A percentile compares a stretch with the other conserved stretches of the same genome.
These are phyloP conservation scores for Drechslera avenae DNA, from an alignment of 2,329 filamentous ascomycete genomes.

Conservation along the genomic window DNA sequence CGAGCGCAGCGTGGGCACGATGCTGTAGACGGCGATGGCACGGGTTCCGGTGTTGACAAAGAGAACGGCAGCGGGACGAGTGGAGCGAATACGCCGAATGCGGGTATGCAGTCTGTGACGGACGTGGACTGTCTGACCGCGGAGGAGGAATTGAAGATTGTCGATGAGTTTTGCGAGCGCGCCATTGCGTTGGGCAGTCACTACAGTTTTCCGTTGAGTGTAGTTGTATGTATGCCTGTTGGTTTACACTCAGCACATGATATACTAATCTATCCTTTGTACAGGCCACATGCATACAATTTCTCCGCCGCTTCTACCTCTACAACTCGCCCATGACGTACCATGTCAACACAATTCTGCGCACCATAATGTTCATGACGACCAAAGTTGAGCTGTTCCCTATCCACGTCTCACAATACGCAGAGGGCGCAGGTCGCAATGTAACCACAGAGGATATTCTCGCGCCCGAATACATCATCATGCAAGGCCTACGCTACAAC, in stretches of 20 bases:
- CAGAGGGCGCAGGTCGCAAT: constrained; percentile 49
- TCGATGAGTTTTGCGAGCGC: constrained; percentile 76
- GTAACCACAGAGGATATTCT: constrained; percentile 79
- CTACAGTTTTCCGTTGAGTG: constrained; percentile 64
- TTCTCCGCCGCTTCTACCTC: constrained; percentile 92
- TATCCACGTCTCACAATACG: constrained; percentile 67
- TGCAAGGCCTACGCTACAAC: constrained; percentile 89
- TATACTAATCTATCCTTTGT: background rate
- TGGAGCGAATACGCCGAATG: constrained; percentile 40
- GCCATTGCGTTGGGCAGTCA: constrained; percentile 62
- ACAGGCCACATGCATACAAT: constrained; percentile 83
- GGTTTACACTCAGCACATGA: no score
- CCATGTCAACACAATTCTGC: constrained; percentile 84
- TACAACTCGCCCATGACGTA: constrained; percentile 97
- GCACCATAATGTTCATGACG: constrained; percentile 89
- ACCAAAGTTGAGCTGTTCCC: constrained; percentile 91
- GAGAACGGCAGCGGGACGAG: constrained; percentile 34
- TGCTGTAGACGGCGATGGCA: constrained; percentile 37
- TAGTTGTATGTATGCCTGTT: constrained; percentile 55
- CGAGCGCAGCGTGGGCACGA: constrained; percentile 46
- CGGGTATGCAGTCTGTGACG: constrained; percentile 32
- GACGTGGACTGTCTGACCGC: constrained; percentile 80
- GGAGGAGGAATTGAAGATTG: constrained; percentile 79
- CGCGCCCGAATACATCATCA: constrained; percentile 89
- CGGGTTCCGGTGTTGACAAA: constrained; percentile 39